Evolutionary conservation across 2,329 filamentous ascomycete genomes (phyloP).

Genomic region (Verticillium tricorpus): DNA sequence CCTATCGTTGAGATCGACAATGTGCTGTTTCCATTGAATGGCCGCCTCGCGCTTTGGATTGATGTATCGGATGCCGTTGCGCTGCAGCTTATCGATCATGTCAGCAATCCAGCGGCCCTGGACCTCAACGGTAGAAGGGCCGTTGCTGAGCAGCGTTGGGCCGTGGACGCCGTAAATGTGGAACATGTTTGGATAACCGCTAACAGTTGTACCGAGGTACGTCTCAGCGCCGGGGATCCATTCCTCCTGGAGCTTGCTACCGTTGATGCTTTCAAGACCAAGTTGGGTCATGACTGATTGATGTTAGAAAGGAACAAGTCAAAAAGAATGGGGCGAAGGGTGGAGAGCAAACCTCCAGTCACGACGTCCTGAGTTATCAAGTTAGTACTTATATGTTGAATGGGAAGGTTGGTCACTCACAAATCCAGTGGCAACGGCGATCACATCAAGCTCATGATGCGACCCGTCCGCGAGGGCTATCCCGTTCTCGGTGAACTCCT

Average conservation of each 20-base stretch:
- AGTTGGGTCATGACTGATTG: slow-evolving; percentile 37
- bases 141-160: slow-evolving; percentile 52
- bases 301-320: not conserved
- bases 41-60: slow-evolving; percentile 41
- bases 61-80: slow-evolving; percentile 42
- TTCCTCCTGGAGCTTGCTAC: slow-evolving; percentile 32
- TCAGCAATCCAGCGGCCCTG: slow-evolving; percentile 54
- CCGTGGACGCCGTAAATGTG: slow-evolving; percentile 52
- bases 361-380: slow-evolving; percentile 20
- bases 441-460: slow-evolving; percentile 36
- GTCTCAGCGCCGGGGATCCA: slow-evolving; percentile 36
- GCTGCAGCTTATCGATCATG: slow-evolving; percentile 42
- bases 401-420: slow-evolving; percentile 7
- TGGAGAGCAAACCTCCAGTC: slow-evolving; percentile 24
- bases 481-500: slow-evolving; percentile 34
- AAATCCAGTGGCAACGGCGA: slow-evolving; percentile 42
- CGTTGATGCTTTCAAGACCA: slow-evolving; percentile 34
- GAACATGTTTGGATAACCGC: slow-evolving; percentile 47
- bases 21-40: slow-evolving; percentile 42
- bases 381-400: not conserved
- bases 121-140: slow-evolving; percentile 47
- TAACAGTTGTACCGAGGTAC: slow-evolving; percentile 38
- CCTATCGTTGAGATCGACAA: slow-evolving; percentile 40
- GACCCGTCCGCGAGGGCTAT: slow-evolving; percentile 34
- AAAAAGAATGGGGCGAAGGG: not conserved